These are phyloP conservation scores for Kwoniella europaea DNA, from an alignment of 768 basidiomycete genomes.

Conservation along the genomic window DNA sequence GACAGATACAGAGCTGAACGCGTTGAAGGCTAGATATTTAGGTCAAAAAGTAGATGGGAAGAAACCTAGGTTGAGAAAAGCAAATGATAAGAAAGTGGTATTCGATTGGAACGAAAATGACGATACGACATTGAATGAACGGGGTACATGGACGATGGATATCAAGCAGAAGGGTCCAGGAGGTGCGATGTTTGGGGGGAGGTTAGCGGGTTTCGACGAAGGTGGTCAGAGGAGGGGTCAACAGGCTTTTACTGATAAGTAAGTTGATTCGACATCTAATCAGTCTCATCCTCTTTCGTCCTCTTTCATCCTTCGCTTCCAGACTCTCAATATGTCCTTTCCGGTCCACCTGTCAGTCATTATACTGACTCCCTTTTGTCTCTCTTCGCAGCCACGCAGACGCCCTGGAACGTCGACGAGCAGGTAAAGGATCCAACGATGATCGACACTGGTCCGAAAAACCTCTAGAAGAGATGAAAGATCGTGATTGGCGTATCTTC, in stretches of 20 bases:
- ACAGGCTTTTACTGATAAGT: conserved; percentile 25
- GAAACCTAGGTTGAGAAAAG: conserved; percentile 58
- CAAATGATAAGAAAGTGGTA: conserved; percentile 96
- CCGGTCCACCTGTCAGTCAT: no score
- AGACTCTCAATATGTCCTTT: no score
- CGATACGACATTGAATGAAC: conserved; percentile 72
- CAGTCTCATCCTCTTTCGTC: background rate
- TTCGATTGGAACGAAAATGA: conserved; percentile 99
- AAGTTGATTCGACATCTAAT: background rate
- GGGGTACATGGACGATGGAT: conserved; percentile 42
- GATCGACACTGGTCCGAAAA: conserved; percentile 99
- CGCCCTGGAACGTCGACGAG: conserved; percentile 78
- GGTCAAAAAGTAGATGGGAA: conserved; percentile 61
- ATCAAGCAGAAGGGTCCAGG: conserved; percentile 39
- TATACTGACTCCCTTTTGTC: conserved; percentile 2
- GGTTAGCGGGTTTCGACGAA: conserved; percentile 55
- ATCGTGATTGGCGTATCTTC: conserved; percentile 99
- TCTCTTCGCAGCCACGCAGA: conserved; percentile 69
- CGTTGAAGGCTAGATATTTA: conserved; percentile 89
- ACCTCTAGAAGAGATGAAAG: conserved; percentile 87
- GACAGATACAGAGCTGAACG: conserved; percentile 75
- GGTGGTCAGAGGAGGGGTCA: conserved; percentile 39
- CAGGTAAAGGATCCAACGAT: conserved; percentile 79
- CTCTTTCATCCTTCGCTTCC: conserved; percentile 12
- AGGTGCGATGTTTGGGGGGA: conserved; percentile 56